Evolutionary conservation across 2,329 filamentous ascomycete species (phyloP).

Genomic region (Dactylonectria estremocensis): DNA sequence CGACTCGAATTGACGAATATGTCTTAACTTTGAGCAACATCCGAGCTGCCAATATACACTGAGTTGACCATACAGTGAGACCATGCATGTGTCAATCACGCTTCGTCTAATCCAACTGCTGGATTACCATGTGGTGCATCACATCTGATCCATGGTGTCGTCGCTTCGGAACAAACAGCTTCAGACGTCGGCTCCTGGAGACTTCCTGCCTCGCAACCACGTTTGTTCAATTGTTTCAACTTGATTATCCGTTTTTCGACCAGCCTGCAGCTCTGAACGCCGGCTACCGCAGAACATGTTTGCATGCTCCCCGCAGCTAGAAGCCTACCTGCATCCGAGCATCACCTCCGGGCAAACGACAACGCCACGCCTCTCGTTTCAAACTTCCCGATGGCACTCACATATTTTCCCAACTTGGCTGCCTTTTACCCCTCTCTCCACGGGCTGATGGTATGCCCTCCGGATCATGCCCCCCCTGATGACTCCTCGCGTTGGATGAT

Average conservation of each 20-base stretch:
- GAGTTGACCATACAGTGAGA: conserved; percentile 19
- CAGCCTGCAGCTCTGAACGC: neutral
- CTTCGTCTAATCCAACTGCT: neutral
- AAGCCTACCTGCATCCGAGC: conserved; percentile 13
- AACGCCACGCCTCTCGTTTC: conserved; percentile 21
- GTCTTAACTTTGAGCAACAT: conserved; percentile 33
- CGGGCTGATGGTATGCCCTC: neutral
- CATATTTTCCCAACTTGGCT: neutral
- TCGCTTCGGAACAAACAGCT: neutral
- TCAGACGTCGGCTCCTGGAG: conserved; percentile 12
- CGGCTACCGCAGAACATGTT: conserved; percentile 2
- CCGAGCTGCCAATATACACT: conserved; percentile 13
- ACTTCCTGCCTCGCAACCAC: neutral
- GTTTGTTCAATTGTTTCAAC: conserved; percentile 10
- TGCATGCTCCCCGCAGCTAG: neutral
- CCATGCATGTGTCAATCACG: neutral
- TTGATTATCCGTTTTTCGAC: neutral
- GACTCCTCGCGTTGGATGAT: neutral
- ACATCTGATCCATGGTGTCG: neutral
- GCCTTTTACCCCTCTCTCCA: neutral
- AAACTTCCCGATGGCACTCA: conserved; percentile 15
- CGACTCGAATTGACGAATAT: conserved; percentile 10
- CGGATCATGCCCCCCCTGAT: neutral
- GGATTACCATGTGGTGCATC: neutral
- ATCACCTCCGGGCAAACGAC: neutral